Percentiles rank a stretch among this genome's conserved stretches.
Conservation (phyloP, 2,329 filamentous ascomycete genomes). For the Huntiella moniliformis region DNA sequence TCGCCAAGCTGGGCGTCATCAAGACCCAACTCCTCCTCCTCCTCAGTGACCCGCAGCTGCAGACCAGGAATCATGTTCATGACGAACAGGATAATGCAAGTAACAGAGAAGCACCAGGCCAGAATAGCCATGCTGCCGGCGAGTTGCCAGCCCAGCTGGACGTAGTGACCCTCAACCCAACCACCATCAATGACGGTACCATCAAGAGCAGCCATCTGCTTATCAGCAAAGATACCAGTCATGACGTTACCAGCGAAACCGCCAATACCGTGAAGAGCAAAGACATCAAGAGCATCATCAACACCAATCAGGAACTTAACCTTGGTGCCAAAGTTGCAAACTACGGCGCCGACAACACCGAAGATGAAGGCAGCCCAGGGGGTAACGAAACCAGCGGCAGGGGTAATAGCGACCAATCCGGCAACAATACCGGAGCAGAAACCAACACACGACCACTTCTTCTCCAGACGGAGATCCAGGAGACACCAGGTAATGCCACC, state of each 20-base stretch:
- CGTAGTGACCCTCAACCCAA: slow-evolving; percentile 52
- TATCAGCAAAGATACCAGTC: slow-evolving; percentile 61
- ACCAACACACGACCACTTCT: slow-evolving; percentile 83
- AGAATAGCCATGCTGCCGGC: slow-evolving; percentile 47
- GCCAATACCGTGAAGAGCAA: slow-evolving; percentile 73
- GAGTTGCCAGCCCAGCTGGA: slow-evolving; percentile 53
- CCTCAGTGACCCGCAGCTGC: slow-evolving; percentile 45
- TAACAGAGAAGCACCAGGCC: slow-evolving; percentile 47
- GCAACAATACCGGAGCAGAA: slow-evolving; percentile 84
- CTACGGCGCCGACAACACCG: slow-evolving; percentile 39
- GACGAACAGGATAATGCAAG: slow-evolving; percentile 49
- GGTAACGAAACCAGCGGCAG: slow-evolving; percentile 64
- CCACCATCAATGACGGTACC: slow-evolving; percentile 38
- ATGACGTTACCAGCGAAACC: slow-evolving; percentile 65
- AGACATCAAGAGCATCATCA: slow-evolving; percentile 78
- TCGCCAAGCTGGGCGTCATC: slow-evolving; percentile 65
- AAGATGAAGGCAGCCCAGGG: slow-evolving; percentile 40
- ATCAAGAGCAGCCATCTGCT: slow-evolving; percentile 55
- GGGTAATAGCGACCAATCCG: slow-evolving; percentile 73
- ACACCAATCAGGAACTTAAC: slow-evolving; percentile 55
- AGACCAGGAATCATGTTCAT: slow-evolving; percentile 55
- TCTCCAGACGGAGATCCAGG: slow-evolving; percentile 77
- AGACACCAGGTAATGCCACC: slow-evolving; percentile 71
- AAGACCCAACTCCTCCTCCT: slow-evolving; percentile 49
- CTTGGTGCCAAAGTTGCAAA: slow-evolving; percentile 77